A percentile compares a stretch with the other conserved stretches of the same genome.
Evolutionary conservation across 2,329 filamentous ascomycete species (phyloP).

Genomic region (Hawksworthiomyces lignivorus): DNA sequence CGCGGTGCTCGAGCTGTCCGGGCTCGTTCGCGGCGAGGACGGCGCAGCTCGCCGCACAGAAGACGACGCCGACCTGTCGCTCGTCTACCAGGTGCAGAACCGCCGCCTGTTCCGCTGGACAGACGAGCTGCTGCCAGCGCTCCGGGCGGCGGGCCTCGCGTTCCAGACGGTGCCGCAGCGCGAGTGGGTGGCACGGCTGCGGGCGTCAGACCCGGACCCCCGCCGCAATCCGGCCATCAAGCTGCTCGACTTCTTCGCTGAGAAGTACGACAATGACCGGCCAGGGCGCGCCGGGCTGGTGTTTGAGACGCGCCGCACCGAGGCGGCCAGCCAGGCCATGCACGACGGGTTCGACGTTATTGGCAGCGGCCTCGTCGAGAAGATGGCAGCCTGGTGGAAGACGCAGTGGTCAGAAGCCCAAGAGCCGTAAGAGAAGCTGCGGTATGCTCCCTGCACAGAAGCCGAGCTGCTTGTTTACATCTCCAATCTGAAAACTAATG

Average conservation of each 20-base stretch:
- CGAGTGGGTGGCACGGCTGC: constrained; percentile 37
- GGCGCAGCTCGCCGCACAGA: no score
- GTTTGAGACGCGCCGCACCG: constrained; percentile 30
- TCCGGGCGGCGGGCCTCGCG: constrained; percentile 33
- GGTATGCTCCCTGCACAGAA: no score
- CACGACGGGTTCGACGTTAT: constrained; percentile 28
- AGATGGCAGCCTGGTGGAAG: constrained; percentile 28
- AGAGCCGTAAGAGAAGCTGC: no score
- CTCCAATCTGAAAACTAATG: no score
- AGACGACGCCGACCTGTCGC: constrained; percentile 17
- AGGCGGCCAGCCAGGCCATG: constrained; percentile 24
- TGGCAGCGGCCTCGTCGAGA: constrained; percentile 28
- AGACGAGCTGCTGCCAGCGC: constrained; percentile 32
- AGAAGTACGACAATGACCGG: constrained; percentile 35
- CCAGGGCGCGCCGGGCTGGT: constrained; percentile 27
- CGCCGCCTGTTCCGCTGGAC: constrained; percentile 36
- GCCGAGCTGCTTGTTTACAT: no score
- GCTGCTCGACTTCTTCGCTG: constrained; percentile 43
- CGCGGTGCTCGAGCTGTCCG: constrained; percentile 26
- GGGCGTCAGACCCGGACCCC: constrained; percentile 26
- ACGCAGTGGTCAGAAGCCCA: constrained; percentile 15
- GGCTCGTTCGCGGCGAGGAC: neutral
- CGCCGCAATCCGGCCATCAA: constrained; percentile 44
- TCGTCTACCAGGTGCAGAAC: constrained; percentile 40
- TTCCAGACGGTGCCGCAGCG: constrained; percentile 35